Conservation (phyloP, 2,329 filamentous ascomycete species). For the Aureobasidium sp. region DNA sequence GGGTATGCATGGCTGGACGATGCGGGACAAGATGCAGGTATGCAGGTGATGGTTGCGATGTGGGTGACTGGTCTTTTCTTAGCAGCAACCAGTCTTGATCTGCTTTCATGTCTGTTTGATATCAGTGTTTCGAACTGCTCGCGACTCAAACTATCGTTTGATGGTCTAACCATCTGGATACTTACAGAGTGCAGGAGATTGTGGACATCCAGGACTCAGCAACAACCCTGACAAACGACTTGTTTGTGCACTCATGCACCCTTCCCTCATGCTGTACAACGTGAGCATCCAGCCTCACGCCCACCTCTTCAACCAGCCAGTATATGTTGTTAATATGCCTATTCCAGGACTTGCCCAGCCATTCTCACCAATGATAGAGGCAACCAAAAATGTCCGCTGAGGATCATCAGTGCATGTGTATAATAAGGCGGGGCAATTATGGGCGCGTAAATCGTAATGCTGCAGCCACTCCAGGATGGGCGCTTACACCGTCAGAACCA, state of each 20-base stretch:
- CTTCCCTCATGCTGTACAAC: not conserved
- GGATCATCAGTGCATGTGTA: not conserved
- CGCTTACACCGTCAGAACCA: not conserved
- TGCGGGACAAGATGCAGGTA: not conserved
- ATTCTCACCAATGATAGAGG: not conserved
- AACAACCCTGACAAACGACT: not conserved
- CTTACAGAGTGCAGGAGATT: not conserved
- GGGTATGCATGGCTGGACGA: conserved; percentile 3
- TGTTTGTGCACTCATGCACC: not conserved
- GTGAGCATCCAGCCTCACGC: not conserved
- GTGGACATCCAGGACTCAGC: not conserved
- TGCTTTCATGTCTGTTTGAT: not conserved
- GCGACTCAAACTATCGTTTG: not conserved
- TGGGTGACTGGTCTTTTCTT: conserved; percentile 6
- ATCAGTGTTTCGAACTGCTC: not conserved
- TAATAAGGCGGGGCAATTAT: not conserved
- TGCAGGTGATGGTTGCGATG: not conserved
- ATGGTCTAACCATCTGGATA: not conserved
- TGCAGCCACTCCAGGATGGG: conserved; percentile 2
- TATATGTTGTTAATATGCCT: not conserved
- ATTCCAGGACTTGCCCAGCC: not conserved
- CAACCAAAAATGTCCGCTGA: not conserved
- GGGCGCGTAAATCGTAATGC: conserved; percentile 1
- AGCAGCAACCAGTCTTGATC: not conserved
- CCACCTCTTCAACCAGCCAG: not conserved